phyloP scores from a whole-genome alignment of 169 alveolate species.

The Eimeria maxima region DNA sequence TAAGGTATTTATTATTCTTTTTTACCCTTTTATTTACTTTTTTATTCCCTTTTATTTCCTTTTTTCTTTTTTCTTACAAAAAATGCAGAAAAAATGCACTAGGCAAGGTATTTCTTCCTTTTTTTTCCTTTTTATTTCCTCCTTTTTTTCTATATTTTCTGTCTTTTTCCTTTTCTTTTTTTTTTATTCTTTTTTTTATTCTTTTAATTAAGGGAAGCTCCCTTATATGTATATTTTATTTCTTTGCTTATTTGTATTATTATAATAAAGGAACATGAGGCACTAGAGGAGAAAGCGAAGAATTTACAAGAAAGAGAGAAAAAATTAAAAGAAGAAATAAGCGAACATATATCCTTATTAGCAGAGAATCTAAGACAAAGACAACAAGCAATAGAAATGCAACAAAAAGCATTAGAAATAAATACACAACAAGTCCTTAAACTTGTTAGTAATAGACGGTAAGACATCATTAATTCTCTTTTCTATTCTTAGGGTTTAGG shows the following conservation, averaged over 20 bases:
- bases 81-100: not conserved
- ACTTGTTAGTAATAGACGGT: slow-evolving; percentile 33
- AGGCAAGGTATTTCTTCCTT: no score
- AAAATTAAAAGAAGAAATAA: not conserved
- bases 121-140: no score
- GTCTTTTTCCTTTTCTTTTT: no score
- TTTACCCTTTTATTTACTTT: no score
- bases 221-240: not conserved
- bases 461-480: not conserved
- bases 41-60: not conserved
- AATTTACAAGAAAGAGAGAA: slow-evolving; percentile 29
- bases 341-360: not conserved
- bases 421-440: slow-evolving; percentile 39
- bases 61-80: not conserved
- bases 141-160: no score
- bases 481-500: not conserved
- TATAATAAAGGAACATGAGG: not conserved
- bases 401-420: slow-evolving; percentile 57
- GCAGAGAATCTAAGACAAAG: slow-evolving; percentile 1
- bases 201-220: no score
- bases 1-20: no score
- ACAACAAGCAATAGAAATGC: slow-evolving; percentile 22
- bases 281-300: slow-evolving; percentile 35
- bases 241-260: not conserved
- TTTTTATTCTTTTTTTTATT: no score